phyloP scores from a whole-genome alignment of 2,329 filamentous ascomycete genomes.

The Pseudogymnoascus sp. region DNA sequence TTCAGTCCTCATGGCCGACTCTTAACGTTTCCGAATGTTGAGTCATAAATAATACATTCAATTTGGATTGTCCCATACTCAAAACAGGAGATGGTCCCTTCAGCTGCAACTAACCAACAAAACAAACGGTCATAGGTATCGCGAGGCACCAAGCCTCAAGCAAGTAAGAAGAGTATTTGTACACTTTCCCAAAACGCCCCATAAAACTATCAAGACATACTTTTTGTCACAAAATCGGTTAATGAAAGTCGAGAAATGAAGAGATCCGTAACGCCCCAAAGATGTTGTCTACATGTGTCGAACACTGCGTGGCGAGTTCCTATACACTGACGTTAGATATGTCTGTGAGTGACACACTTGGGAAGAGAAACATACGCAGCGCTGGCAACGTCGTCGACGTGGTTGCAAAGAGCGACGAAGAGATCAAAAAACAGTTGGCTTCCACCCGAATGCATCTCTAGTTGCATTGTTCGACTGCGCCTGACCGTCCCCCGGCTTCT shows the following conservation, averaged over 20 bases:
- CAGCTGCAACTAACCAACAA: slow-evolving; percentile 2
- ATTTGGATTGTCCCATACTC: slow-evolving; percentile 4
- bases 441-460: slow-evolving; percentile 84
- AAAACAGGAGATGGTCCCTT: not conserved
- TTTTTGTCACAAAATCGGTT: slow-evolving; percentile 12
- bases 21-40: not conserved
- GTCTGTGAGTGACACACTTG: not conserved
- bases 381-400: slow-evolving; percentile 65
- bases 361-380: slow-evolving; percentile 42
- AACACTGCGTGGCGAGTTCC: slow-evolving; percentile 14
- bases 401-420: slow-evolving; percentile 88
- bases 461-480: slow-evolving; percentile 89
- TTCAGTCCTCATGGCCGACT: not conserved
- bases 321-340: not conserved
- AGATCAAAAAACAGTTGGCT: slow-evolving; percentile 84
- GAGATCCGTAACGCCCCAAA: slow-evolving; percentile 10
- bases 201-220: not conserved
- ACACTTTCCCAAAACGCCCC: slow-evolving; percentile 3
- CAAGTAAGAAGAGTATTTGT: slow-evolving; percentile 4
- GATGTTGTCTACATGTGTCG: slow-evolving; percentile 12
- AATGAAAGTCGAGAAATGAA: slow-evolving; percentile 15
- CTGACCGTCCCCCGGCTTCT: slow-evolving; percentile 84
- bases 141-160: not conserved
- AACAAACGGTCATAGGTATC: slow-evolving; percentile 5
- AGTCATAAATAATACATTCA: slow-evolving; percentile 9